A percentile compares a stretch with the other conserved stretches of the same genome.
Conservation (phyloP, 1,139 yeast species). For the Pichia sp. region DNA sequence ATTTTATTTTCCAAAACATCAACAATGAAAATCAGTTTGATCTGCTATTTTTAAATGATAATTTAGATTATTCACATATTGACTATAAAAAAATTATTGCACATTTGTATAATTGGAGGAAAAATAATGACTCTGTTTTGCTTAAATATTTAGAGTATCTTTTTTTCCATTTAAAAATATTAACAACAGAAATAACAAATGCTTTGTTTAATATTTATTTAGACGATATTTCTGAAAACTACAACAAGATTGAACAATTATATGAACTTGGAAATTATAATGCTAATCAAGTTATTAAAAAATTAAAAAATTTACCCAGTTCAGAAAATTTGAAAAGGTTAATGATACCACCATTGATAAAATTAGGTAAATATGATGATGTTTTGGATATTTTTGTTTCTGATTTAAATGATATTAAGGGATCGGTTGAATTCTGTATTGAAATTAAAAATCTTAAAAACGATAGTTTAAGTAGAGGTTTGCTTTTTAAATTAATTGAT, state of each 20-base stretch:
- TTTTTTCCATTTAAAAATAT: constrained; percentile 38
- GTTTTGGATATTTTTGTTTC: constrained; percentile 59
- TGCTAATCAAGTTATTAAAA: constrained; percentile 30
- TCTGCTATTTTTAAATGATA: constrained; percentile 61
- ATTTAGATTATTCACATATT: constrained; percentile 55
- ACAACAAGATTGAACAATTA: constrained; percentile 25
- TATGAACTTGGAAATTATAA: constrained; percentile 29
- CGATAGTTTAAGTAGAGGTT: constrained; percentile 14
- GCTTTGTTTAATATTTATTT: constrained; percentile 54
- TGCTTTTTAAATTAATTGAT: constrained; percentile 20
- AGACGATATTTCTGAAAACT: constrained; percentile 16
- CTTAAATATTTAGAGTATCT: constrained; percentile 59
- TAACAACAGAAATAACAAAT: constrained; percentile 44
- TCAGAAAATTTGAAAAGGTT: constrained; percentile 31
- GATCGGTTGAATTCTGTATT: constrained; percentile 56
- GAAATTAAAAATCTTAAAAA: constrained; percentile 14
- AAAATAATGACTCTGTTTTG: constrained; percentile 31
- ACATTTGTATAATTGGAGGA: constrained; percentile 28
- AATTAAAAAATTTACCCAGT: constrained; percentile 13
- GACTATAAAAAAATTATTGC: constrained; percentile 50
- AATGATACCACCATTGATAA: constrained; percentile 52
- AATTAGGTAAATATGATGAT: constrained; percentile 56
- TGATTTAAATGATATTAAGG: constrained; percentile 49
- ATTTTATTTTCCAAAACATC: constrained; percentile 53
- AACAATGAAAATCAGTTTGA: constrained; percentile 35